Evolutionary conservation across 202 grass and related monocot genomes (phyloP).

Genomic region (Schoenoplectus tabernaemontani): DNA sequence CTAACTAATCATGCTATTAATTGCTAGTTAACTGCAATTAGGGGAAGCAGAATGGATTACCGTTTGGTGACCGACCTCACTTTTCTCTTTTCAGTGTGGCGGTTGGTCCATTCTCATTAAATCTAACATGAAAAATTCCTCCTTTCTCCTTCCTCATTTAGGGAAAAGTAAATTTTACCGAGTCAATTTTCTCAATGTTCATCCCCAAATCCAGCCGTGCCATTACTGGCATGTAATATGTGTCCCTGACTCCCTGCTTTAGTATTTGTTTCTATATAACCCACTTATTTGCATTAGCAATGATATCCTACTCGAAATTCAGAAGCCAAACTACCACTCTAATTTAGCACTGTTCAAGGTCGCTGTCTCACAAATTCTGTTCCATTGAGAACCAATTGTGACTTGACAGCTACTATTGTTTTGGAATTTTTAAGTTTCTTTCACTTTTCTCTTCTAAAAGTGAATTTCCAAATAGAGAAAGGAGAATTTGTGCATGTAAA

Average conservation of each 20-base stretch:
- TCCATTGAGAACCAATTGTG: not conserved
- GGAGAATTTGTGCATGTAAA: not conserved
- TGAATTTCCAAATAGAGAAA: not conserved
- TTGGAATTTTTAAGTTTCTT: not conserved
- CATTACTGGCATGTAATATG: not conserved
- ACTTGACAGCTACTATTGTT: not conserved
- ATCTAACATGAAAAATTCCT: not conserved
- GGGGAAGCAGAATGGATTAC: not conserved
- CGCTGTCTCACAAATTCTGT: not conserved
- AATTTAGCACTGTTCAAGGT: not conserved
- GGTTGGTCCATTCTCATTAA: not conserved
- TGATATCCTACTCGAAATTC: not conserved
- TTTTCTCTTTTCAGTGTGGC: not conserved
- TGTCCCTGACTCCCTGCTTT: not conserved
- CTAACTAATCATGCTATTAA: no score
- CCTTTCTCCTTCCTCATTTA: not conserved
- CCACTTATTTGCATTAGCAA: not conserved
- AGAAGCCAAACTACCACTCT: not conserved
- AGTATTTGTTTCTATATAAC: not conserved
- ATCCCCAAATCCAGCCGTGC: not conserved
- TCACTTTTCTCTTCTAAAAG: not conserved
- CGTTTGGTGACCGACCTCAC: not conserved
- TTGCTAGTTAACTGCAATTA: not conserved
- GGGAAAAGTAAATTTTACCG: not conserved
- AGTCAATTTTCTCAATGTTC: not conserved